Base-by-base conservation (phyloP, 768 basidiomycete species). In the Agaricus blazei region DNA sequence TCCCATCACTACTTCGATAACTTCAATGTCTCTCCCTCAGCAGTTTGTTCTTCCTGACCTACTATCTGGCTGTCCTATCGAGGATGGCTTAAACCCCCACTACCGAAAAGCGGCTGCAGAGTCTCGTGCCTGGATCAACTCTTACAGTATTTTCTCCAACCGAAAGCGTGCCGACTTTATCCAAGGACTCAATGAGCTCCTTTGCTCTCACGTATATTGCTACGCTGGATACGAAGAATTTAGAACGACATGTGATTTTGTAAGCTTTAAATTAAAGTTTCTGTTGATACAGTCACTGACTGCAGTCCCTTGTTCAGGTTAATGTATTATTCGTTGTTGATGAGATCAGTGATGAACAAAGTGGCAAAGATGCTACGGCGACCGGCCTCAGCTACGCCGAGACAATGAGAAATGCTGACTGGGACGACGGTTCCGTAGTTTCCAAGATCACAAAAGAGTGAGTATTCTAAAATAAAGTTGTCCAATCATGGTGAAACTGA, bases 321-420 rank as follows among this genome's bases (percentile, higher is more conserved):
- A 84, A 86, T 61, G 68, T 82, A 11, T 75, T 87, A 28, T 87
- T 84, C 68, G 80, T 82, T 56, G 73, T 85, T 48, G 86, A 87
- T 66, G 85, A 87, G 67, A 75, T 84, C 51, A 85, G 82, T 65
- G 84, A 86, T 59, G 83, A 85, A 55, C 85, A 85, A 64, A 76
- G 70, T 62, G 80, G 78, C 27, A 67, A 68, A 52, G 84, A 80
- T 47, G 85, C 82, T 40, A 72, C 72, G 42, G 69, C 69, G 26
- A 84, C 81, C 28, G 80, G 82, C 15, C 70, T 76, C 46, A 71
- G 77, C 24, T 80, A 81, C 58, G 67, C 81, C 48, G 74, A 79
- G 54, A 78, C 78, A 9, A 74, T 87, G 74, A 71, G 67, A 58
- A 71, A 83, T 58, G 65, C 76, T 11, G 64, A 72, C 26, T 83